phyloP scores from a whole-genome alignment of 2,329 filamentous ascomycete species.

The Fusarium protoensiforme region DNA sequence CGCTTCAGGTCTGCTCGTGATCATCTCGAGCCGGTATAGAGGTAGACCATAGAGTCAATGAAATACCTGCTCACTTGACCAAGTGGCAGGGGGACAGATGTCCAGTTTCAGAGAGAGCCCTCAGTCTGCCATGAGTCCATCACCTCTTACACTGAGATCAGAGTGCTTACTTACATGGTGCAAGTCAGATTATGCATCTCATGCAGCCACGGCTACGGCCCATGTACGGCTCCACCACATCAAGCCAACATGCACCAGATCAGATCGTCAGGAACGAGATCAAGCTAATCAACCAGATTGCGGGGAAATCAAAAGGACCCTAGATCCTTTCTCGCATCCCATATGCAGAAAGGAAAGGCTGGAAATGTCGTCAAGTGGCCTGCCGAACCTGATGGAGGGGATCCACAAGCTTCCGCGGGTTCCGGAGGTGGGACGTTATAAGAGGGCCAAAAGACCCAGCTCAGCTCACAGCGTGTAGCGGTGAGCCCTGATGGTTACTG shows the following conservation, averaged over 20 bases:
- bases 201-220: neutral
- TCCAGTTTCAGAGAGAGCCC: neutral
- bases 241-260: constrained; percentile 15
- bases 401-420: constrained; percentile 35
- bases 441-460: neutral
- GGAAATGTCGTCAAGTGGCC: constrained; percentile 16
- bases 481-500: neutral
- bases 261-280: constrained; percentile 36
- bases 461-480: neutral
- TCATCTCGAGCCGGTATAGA: constrained; percentile 31
- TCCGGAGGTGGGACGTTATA: constrained; percentile 24
- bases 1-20: neutral
- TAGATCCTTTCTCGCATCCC: neutral
- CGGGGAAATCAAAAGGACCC: constrained; percentile 15
- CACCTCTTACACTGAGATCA: neutral
- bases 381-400: constrained; percentile 29
- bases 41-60: constrained; percentile 23
- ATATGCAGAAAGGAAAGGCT: constrained; percentile 14
- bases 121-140: neutral
- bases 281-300: constrained; percentile 15
- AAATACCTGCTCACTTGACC: neutral
- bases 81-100: neutral
- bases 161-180: neutral
- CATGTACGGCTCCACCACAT: constrained; percentile 2
- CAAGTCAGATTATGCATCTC: constrained; percentile 1